These are phyloP conservation scores for Wallacemonas rigidus DNA, from an alignment of 208 protist species.

Conservation along the genomic window DNA sequence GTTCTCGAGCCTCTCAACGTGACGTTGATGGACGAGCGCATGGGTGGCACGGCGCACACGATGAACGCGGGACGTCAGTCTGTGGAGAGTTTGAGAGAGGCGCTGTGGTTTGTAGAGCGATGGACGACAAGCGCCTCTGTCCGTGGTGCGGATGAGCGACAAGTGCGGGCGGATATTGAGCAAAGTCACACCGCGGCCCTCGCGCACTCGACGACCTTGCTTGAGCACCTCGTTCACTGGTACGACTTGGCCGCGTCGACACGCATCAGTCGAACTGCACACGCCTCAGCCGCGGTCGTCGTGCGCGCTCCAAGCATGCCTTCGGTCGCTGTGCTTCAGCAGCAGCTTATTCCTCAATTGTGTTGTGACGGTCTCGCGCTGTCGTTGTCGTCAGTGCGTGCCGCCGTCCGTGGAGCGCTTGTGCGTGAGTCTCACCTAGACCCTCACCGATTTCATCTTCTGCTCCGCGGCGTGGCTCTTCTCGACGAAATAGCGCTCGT, in stretches of 20 bases:
- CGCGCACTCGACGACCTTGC: neutral
- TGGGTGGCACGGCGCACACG: neutral
- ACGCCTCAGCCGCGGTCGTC: too few relatives aligned
- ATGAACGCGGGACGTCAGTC: neutral
- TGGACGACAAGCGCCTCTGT: neutral
- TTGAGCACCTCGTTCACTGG: neutral
- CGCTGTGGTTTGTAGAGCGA: neutral
- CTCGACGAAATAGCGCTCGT: neutral
- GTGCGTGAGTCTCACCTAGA: neutral
- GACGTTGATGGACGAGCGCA: neutral
- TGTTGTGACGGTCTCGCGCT: conserved; percentile 9
- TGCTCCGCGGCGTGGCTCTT: conserved; percentile 1
- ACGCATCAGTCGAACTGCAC: too few relatives aligned
- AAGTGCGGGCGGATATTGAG: neutral
- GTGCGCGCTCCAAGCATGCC: neutral
- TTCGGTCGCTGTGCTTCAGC: neutral
- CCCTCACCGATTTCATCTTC: neutral
- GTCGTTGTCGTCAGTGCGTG: neutral
- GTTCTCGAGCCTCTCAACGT: neutral
- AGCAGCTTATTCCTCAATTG: conserved; percentile 1
- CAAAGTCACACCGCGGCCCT: neutral
- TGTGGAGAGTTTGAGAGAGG: neutral
- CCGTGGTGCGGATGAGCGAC: neutral
- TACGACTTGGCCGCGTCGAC: neutral
- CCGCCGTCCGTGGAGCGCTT: neutral